Evolutionary conservation across 352 stramenopile genomes (phyloP).

Genomic region (Globisporangium paddicum): DNA sequence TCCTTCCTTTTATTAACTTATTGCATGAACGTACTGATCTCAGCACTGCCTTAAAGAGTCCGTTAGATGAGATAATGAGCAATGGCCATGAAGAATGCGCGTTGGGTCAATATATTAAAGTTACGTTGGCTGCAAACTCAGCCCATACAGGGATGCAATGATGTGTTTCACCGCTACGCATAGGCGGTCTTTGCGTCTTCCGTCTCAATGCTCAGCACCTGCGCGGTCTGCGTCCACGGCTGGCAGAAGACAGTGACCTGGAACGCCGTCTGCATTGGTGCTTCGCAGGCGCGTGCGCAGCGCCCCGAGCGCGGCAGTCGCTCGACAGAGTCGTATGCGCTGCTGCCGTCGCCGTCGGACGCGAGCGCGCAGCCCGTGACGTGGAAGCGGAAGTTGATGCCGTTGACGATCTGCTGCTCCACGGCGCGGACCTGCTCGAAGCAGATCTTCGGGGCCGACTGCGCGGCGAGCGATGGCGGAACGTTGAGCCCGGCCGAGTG

Average conservation of each 20-base stretch:
- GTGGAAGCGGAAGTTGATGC: slow-evolving; percentile 59
- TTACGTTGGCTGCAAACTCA: too few relatives aligned
- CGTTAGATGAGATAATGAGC: too few relatives aligned
- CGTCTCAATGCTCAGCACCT: slow-evolving; percentile 29
- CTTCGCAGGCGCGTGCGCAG: slow-evolving; percentile 19
- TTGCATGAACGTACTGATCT: slow-evolving; percentile 13
- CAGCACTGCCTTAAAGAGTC: too few relatives aligned
- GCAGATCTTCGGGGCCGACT: slow-evolving; percentile 22
- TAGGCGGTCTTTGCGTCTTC: not conserved
- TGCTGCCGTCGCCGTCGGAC: not conserved
- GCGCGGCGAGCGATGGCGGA: slow-evolving; percentile 5
- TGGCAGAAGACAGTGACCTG: slow-evolving; percentile 46
- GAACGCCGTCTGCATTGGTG: slow-evolving; percentile 20
- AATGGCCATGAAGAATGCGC: too few relatives aligned
- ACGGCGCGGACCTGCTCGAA: slow-evolving; percentile 37
- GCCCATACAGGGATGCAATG: too few relatives aligned
- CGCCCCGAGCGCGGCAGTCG: slow-evolving; percentile 6
- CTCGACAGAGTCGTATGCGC: not conserved
- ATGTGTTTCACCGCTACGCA: not conserved
- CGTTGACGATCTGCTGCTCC: slow-evolving; percentile 58
- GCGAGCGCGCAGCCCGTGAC: slow-evolving; percentile 30
- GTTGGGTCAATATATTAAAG: too few relatives aligned
- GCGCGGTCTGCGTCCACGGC: slow-evolving; percentile 36
- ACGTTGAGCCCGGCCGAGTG: slow-evolving; percentile 1
- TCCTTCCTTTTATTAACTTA: slow-evolving; percentile 10